Conservation (phyloP, 139 green algal genomes). For the Pleodorina starrii region DNA sequence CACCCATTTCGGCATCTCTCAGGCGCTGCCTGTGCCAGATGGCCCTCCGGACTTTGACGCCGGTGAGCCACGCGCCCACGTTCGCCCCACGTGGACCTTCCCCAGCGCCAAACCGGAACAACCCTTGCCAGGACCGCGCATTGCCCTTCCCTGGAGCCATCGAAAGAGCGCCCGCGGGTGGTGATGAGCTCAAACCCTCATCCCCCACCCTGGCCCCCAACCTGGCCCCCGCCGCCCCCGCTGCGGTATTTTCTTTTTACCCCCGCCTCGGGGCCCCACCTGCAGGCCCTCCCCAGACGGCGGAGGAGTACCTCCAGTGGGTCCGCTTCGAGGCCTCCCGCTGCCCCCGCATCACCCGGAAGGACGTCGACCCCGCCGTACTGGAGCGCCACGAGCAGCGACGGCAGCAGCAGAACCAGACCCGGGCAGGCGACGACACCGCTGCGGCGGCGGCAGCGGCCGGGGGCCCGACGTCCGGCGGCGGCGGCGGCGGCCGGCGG, state of each 20-base stretch:
- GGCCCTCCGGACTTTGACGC: constrained; percentile 66
- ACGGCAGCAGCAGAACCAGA: neutral
- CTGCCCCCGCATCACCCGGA: constrained; percentile 65
- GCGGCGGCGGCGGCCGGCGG: neutral
- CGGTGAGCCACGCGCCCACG: neutral
- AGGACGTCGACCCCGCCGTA: constrained; percentile 47
- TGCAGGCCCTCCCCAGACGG: constrained; percentile 47
- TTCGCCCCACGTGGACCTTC: too few species aligned
- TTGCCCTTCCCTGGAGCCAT: too few species aligned
- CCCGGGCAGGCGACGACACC: neutral
- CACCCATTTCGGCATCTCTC: constrained; percentile 77
- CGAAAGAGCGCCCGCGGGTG: too few species aligned
- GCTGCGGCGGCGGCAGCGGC: neutral
- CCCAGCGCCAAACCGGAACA: neutral
- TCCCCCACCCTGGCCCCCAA: neutral
- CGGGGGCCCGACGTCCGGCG: neutral
- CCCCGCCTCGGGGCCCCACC: neutral
- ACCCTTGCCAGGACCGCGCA: neutral
- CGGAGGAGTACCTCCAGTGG: constrained; percentile 70
- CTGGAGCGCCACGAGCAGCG: neutral
- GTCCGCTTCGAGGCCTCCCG: constrained; percentile 63
- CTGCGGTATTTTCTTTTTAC: neutral
- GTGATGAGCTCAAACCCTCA: neutral
- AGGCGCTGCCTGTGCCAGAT: constrained; percentile 74
- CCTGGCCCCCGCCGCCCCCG: neutral